Conservation (phyloP, 2,329 filamentous ascomycete genomes). For the Pestalotiopsis sp. region DNA sequence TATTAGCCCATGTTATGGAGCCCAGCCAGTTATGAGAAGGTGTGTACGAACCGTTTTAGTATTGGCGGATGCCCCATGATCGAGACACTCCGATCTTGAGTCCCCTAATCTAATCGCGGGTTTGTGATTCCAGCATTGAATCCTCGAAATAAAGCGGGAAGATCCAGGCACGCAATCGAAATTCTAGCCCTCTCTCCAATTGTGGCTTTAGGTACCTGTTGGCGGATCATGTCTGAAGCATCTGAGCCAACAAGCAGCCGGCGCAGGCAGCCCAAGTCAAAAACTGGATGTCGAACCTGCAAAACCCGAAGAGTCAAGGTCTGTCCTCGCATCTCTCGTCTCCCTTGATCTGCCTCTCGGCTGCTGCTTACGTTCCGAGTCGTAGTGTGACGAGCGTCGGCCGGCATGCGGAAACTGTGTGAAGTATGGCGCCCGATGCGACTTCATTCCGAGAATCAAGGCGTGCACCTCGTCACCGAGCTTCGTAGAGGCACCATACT, state of each 20-base stretch:
- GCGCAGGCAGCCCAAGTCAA: not conserved
- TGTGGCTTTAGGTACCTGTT: too few relatives aligned
- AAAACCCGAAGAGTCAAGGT: conserved; percentile 8
- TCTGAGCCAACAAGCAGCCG: not conserved
- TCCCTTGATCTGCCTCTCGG: not conserved
- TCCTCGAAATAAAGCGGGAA: too few relatives aligned
- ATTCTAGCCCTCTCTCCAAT: too few relatives aligned
- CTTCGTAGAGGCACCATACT: not conserved
- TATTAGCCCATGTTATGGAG: too few relatives aligned
- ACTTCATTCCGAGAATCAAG: not conserved
- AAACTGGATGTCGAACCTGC: not conserved
- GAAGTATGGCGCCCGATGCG: conserved; percentile 4
- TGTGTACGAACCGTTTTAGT: too few relatives aligned
- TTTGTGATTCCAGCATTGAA: too few relatives aligned
- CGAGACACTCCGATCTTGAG: too few relatives aligned
- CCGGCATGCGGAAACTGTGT: not conserved
- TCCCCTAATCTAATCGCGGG: too few relatives aligned
- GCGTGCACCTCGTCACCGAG: not conserved
- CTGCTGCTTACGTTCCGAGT: not conserved
- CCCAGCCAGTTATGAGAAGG: too few relatives aligned
- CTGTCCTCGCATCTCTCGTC: not conserved
- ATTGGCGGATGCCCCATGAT: too few relatives aligned
- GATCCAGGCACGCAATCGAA: too few relatives aligned
- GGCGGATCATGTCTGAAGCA: not conserved
- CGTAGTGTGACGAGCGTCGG: not conserved